Evolutionary conservation across 2,329 filamentous ascomycete genomes (phyloP), one percentile per base, ranked within the genome.

Genomic region (Leptoxyphium fumago): DNA sequence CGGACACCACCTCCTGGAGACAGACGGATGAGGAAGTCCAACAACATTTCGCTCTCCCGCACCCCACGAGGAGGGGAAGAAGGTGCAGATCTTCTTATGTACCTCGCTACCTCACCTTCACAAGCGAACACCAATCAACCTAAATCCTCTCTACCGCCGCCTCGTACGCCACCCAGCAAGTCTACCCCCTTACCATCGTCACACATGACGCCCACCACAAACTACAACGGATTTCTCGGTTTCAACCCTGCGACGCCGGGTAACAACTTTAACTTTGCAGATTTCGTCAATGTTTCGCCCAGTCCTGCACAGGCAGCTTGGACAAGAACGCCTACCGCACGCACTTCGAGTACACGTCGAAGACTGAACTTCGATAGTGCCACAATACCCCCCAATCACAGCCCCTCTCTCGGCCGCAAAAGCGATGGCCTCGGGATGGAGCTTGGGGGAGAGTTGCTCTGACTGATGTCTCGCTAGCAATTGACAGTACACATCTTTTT

Each of bases 231-330:
- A 34, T 82, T 78, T 55, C 63, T 81, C 39, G 72, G 73, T 41
- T 73, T 79, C 45, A 66, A 64, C 55, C 77, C 82, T 42, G 79
- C 77, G 50, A 96, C 89, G 1, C 89, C 89, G 0, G 81, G 81
- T 13, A 83, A 88, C 58, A 76, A 72, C 40, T 93, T 96, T 64
- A 93, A 96, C 67, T 94, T 96, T 66, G 78, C 87, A 43, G 91
- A 98, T 60, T 98, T 94, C 64, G 82, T 96, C 60, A 95, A 96
- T 65, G 89, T 96, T 61, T 94, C 91, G 6, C 91, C 91, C 0
- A 94, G 86, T 58, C 91, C 91, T 15, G 91, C 86, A 21, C 91
- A 95, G 66, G 85, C 79, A 53, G 75, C 80, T 9, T 95, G 87
- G 84, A 67, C 66, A 29, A 69, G 74, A 29, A 80, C 77, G 29